Percentiles rank a stretch among this genome's conserved stretches.
phyloP scores from a whole-genome alignment of 176 grass and related monocot species.

The Juncus inflexus region DNA sequence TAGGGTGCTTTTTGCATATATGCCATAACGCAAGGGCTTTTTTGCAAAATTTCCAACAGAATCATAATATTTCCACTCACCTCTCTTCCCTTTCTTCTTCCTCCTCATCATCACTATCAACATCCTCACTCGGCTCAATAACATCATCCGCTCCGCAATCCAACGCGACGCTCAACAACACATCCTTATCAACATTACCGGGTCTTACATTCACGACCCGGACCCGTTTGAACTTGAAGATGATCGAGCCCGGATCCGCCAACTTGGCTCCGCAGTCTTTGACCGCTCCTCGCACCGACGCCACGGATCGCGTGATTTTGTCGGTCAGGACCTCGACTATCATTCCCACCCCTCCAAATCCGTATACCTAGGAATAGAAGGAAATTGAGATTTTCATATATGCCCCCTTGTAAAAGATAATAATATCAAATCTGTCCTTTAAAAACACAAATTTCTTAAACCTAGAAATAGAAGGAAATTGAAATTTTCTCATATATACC shows the following conservation, averaged over 20 bases:
- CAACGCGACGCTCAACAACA: constrained; percentile 64
- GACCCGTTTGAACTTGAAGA: constrained; percentile 81
- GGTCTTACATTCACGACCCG: constrained; percentile 81
- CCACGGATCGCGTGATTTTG: constrained; percentile 97
- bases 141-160: constrained; percentile 95
- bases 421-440: too few relatives aligned
- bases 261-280: constrained; percentile 81
- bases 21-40: too few relatives aligned
- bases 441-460: too few relatives aligned
- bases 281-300: constrained; percentile 58
- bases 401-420: too few relatives aligned
- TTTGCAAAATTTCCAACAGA: neutral
- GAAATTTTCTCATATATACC: too few relatives aligned
- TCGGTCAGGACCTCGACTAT: constrained; percentile 96
- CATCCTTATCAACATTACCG: constrained; percentile 70
- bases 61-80: constrained; percentile 27
- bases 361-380: constrained; percentile 57
- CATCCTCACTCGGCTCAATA: constrained; percentile 63
- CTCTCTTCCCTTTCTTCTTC: constrained; percentile 51
- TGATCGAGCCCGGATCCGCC: constrained; percentile 87
- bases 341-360: constrained; percentile 95
- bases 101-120: constrained; percentile 46
- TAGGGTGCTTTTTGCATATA: too few relatives aligned
- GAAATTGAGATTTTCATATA: too few relatives aligned
- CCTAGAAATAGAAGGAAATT: too few relatives aligned